A percentile compares a stretch with the other conserved stretches of the same genome.
These are phyloP conservation scores for Paspalum notatum DNA, from an alignment of 176 grass and related monocot genomes.

Conservation along the genomic window DNA sequence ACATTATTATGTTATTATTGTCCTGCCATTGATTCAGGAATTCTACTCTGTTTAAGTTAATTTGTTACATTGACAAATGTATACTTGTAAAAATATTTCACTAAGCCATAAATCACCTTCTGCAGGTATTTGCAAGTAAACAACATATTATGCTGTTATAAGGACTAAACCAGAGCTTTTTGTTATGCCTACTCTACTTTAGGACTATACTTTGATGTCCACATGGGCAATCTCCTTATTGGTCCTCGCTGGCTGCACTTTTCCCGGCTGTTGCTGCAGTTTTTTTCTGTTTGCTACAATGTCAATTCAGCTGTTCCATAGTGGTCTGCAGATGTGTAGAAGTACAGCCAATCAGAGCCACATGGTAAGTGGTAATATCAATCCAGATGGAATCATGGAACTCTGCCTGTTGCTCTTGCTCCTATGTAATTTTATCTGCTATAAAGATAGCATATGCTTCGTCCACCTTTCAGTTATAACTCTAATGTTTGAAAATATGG, in stretches of 20 bases:
- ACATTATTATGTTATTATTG: not conserved
- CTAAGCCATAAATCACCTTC: not conserved
- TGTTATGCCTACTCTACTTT: too few relatives aligned
- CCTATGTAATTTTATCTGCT: not conserved
- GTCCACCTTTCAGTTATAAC: not conserved
- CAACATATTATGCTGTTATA: not conserved
- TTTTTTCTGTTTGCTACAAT: too few relatives aligned
- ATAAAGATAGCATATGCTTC: not conserved
- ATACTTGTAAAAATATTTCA: not conserved
- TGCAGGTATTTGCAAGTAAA: not conserved
- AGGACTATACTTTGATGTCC: too few relatives aligned
- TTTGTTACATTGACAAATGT: not conserved
- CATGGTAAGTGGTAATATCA: not conserved
- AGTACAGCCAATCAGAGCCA: too few relatives aligned
- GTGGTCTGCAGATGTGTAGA: too few relatives aligned
- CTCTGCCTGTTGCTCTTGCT: not conserved
- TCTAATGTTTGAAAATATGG: not conserved
- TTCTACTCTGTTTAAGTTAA: not conserved
- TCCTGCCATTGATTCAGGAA: not conserved
- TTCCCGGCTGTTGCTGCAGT: too few relatives aligned
- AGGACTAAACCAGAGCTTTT: too few relatives aligned
- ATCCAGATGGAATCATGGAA: not conserved
- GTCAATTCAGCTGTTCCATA: too few relatives aligned
- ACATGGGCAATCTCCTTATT: too few relatives aligned
- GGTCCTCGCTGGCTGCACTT: too few relatives aligned